phyloP scores from a whole-genome alignment of 768 basidiomycete species.

The Mrakia gelida region DNA sequence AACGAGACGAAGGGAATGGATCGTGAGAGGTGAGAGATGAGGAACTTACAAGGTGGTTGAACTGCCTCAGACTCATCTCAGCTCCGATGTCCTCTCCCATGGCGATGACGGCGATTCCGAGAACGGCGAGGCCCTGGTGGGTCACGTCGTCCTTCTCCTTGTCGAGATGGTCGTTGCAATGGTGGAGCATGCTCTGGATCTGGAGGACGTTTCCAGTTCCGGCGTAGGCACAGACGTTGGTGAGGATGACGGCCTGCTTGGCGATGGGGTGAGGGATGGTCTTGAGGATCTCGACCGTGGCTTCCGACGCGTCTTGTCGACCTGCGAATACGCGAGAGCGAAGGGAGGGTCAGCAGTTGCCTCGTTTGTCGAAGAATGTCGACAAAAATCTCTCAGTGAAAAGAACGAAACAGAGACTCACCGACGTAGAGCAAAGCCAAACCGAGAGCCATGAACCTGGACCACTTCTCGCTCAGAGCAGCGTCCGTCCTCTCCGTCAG shows the following conservation, averaged over 20 bases:
- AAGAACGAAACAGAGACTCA: constrained; percentile 44
- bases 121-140: constrained; percentile 85
- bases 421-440: constrained; percentile 87
- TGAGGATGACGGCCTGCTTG: constrained; percentile 82
- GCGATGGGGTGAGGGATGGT: constrained; percentile 90
- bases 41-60: constrained; percentile 82
- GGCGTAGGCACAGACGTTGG: constrained; percentile 89
- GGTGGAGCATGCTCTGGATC: constrained; percentile 84
- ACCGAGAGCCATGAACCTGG: constrained; percentile 81
- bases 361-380: not conserved
- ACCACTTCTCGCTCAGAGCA: constrained; percentile 87
- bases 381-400: too few species aligned
- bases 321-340: constrained; percentile 60
- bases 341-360: not conserved
- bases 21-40: not conserved
- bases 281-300: constrained; percentile 86
- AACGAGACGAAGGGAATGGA: not conserved
- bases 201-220: constrained; percentile 93
- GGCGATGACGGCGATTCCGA: constrained; percentile 88
- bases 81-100: constrained; percentile 99
- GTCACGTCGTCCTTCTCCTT: constrained; percentile 60
- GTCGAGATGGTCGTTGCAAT: constrained; percentile 87
- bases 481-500: constrained; percentile 58
- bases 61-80: constrained; percentile 94
- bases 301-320: constrained; percentile 85